Base-by-base conservation (phyloP, 176 grass and related monocot species). In the Avena insularis region DNA sequence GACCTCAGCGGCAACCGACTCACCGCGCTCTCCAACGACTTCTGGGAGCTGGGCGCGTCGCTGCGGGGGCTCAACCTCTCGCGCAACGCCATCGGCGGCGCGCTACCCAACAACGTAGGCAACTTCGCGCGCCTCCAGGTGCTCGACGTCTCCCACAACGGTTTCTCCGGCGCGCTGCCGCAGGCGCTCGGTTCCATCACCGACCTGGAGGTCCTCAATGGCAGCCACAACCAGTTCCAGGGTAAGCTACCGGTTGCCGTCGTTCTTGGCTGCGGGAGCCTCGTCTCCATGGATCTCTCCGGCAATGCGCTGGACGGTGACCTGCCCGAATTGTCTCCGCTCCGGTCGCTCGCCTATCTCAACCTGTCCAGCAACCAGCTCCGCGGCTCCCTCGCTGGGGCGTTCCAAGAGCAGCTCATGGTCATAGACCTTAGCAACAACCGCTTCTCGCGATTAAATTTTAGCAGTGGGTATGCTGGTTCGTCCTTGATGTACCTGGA, bases 351-450 rank as follows among this genome's bases (percentile, higher is more conserved):
- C 19, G 73, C 89, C 53, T 89, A 90, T 58, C 94, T 98, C 83
- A 96, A 98, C 85, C 77, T 98, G 23, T 98, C 97, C 4, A 86
- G 89, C 35, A 98, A 98, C 87, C 63, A 60, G 11, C 51, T 98
- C 25, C 45, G 70, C 9, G 87, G 89, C 65, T 86, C 85, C 8
- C 8, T 91, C 58, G 20, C 46, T 0, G 89, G 82, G 10, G 89
- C 82, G 54, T 94, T 98, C 82, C 90, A 75, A 49, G 85, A 91
- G 79, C 79, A 79, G 45, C 19, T 98, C 38, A 77, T 75, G 85
- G 86, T 91, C 15, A 85, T 98, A 79, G 97, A 98, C 85, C 88
- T 98, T 77, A 96, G 94, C 92, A 93, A 81, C 43, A 98, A 98
- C 87, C 73, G 71, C 53, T 96, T 99, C 81, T 94, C 94, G 12